Percentiles rank a stretch among this genome's conserved stretches.
Evolutionary conservation across 106 monocot species (phyloP).

Genomic region (Acanthochlamys bracteata): DNA sequence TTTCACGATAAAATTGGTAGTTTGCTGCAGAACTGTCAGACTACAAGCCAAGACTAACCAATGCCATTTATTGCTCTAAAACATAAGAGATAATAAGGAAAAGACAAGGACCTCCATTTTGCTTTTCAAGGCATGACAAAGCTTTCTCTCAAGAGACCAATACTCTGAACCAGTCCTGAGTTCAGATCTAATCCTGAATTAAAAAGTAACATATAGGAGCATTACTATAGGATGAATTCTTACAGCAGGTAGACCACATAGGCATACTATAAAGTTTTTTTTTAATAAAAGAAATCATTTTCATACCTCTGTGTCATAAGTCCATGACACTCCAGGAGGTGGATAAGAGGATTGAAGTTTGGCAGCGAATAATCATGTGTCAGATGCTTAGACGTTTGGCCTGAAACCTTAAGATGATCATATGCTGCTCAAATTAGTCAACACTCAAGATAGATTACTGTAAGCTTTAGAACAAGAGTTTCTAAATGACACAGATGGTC

Average conservation of each 20-base stretch:
- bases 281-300: slow-evolving; percentile 1
- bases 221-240: neutral
- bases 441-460: no score
- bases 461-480: no score
- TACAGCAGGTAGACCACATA: no score
- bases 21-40: no score
- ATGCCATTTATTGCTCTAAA: neutral
- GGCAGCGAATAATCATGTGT: slow-evolving; percentile 4
- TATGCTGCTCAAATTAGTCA: no score
- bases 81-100: neutral
- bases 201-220: neutral
- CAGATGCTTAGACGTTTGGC: neutral
- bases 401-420: slow-evolving; percentile 8
- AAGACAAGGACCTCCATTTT: slow-evolving; percentile 31
- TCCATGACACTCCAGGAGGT: slow-evolving; percentile 41
- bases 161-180: slow-evolving; percentile 61
- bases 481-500: no score
- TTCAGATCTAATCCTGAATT: slow-evolving; percentile 53
- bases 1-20: no score
- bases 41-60: neutral
- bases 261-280: neutral
- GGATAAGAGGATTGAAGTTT: slow-evolving; percentile 50
- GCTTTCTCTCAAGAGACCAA: slow-evolving; percentile 81
- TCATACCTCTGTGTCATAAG: slow-evolving; percentile 55
- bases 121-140: slow-evolving; percentile 45